A percentile compares a stretch with the other conserved stretches of the same genome.
These are phyloP conservation scores for Amylocarpus encephaloides DNA, from an alignment of 2,329 filamentous ascomycete genomes.

Conservation along the genomic window DNA sequence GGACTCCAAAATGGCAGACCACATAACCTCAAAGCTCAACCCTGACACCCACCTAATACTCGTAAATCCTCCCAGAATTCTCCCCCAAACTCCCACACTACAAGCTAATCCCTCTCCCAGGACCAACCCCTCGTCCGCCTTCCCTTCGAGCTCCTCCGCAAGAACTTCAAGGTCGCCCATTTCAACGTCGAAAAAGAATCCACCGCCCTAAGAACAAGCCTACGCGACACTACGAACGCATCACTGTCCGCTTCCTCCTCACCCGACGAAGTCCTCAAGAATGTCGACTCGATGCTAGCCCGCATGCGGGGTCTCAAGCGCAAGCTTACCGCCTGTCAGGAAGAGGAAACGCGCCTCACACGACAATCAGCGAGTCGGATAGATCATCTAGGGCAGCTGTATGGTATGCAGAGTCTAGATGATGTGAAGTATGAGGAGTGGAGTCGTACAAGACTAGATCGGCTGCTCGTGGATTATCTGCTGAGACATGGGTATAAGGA, in stretches of 20 bases:
- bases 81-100: background rate
- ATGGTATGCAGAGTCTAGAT: conserved; percentile 70
- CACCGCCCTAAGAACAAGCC: conserved; percentile 52
- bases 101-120: conserved; percentile 38
- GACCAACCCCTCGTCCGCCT: conserved; percentile 92
- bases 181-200: conserved; percentile 69
- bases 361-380: conserved; percentile 70
- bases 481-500: conserved; percentile 75
- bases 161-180: conserved; percentile 86
- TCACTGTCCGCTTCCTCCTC: conserved; percentile 48
- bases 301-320: conserved; percentile 83
- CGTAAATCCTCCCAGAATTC: conserved; percentile 36
- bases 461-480: conserved; percentile 88
- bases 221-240: conserved; percentile 50
- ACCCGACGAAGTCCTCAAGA: conserved; percentile 67
- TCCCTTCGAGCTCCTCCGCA: conserved; percentile 84
- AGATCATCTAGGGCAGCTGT: conserved; percentile 73
- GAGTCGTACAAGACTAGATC: conserved; percentile 74
- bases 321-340: conserved; percentile 70
- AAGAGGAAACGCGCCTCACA: conserved; percentile 74
- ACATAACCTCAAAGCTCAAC: conserved; percentile 61
- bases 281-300: conserved; percentile 76
- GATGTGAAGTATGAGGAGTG: conserved; percentile 93
- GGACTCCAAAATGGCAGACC: conserved; percentile 46
- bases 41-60: conserved; percentile 71